Evolutionary conservation across 345 rosid species (phyloP).

Genomic region (Turritis glabra): DNA sequence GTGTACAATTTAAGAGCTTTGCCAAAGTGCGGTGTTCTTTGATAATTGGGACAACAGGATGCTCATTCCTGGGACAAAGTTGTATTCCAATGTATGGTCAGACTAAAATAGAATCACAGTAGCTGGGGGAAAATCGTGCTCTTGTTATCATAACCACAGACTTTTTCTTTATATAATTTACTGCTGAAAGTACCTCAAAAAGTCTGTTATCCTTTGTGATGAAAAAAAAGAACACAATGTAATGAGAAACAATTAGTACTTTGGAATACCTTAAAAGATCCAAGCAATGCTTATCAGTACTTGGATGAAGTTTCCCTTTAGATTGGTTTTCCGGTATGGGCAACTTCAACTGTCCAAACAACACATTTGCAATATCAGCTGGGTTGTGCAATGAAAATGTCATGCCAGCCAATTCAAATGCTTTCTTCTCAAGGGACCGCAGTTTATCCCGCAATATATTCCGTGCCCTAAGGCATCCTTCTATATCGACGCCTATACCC

Average conservation of each 20-base stretch:
- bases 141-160: background rate
- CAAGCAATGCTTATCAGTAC: constrained; percentile 89
- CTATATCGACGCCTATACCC: constrained; percentile 94
- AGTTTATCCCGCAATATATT: constrained; percentile 68
- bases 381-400: constrained; percentile 74
- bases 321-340: constrained; percentile 59
- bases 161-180: background rate
- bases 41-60: constrained; percentile 83
- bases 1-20: constrained; percentile 80
- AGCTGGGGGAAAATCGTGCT: constrained; percentile 13
- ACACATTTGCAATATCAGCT: constrained; percentile 90
- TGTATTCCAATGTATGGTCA: constrained; percentile 12
- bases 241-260: constrained; percentile 18
- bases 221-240: constrained; percentile 4
- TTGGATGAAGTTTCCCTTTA: constrained; percentile 87
- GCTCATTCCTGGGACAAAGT: constrained; percentile 70
- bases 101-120: constrained; percentile 7
- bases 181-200: constrained; percentile 1
- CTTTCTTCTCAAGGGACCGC: constrained; percentile 78
- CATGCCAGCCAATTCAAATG: constrained; percentile 81
- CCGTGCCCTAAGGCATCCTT: constrained; percentile 78
- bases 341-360: constrained; percentile 78
- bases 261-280: constrained; percentile 70
- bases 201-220: background rate
- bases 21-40: constrained; percentile 92